Percentiles rank a stretch among this genome's conserved stretches.
phyloP scores from a whole-genome alignment of 1,139 yeast genomes.

The Yamadazyma mexicana region DNA sequence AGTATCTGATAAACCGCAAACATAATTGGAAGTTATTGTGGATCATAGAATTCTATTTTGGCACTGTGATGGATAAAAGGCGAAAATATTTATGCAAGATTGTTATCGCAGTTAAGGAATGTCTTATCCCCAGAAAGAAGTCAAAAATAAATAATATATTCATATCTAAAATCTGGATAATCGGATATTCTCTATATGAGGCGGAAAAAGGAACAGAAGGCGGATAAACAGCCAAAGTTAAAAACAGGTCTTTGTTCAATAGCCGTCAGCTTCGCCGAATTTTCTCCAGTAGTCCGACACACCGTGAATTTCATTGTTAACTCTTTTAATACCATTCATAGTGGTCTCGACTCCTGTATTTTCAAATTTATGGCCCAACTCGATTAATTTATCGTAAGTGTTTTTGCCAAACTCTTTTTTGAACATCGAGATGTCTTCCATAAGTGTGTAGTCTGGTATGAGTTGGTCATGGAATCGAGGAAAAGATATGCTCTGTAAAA shows the following conservation, averaged over 20 bases:
- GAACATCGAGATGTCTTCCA: conserved; percentile 50
- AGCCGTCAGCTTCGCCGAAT: conserved; percentile 43
- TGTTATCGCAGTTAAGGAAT: conserved; percentile 3
- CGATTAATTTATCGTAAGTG: conserved; percentile 16
- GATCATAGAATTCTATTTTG: background rate
- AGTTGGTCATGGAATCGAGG: conserved; percentile 92
- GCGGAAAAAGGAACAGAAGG: background rate
- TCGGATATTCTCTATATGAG: conserved; percentile 1
- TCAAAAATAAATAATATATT: too few species aligned
- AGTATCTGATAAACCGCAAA: too few species aligned
- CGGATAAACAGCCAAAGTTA: too few species aligned
- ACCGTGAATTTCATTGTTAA: conserved; percentile 27
- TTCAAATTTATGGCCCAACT: conserved; percentile 29
- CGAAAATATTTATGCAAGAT: too few species aligned
- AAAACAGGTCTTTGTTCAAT: too few species aligned
- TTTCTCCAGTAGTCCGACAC: conserved; percentile 50
- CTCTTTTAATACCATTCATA: conserved; percentile 41
- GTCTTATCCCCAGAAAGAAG: conserved; percentile 1
- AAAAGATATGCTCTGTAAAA: conserved; percentile 69
- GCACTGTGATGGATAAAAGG: background rate
- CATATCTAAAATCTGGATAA: background rate
- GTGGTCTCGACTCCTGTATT: conserved; percentile 42
- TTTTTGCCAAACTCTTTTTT: conserved; percentile 23
- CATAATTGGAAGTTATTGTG: too few species aligned
- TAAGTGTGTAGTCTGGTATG: conserved; percentile 64